Percentiles rank a stretch among this genome's conserved stretches.
Evolutionary conservation across 2,329 filamentous ascomycete species (phyloP).

Genomic region (Parastagonospora avenae): DNA sequence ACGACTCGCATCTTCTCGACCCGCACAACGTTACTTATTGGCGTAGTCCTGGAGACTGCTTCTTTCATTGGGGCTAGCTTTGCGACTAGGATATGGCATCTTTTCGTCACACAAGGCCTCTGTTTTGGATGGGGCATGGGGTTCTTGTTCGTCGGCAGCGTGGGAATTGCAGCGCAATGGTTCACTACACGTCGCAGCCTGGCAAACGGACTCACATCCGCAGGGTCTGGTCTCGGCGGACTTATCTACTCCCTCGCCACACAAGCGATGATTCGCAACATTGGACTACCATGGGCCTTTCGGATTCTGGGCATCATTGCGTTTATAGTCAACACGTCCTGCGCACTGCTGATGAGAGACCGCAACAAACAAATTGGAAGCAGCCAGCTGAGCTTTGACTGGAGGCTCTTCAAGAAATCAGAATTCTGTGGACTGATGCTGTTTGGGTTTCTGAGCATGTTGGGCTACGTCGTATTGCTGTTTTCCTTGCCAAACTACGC

Average conservation of each 20-base stretch:
- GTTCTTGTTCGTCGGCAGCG: constrained; percentile 72
- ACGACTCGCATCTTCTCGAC: constrained; percentile 68
- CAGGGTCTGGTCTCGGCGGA: constrained; percentile 78
- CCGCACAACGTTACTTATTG: constrained; percentile 66
- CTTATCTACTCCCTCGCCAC: constrained; percentile 70
- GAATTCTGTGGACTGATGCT: constrained; percentile 69
- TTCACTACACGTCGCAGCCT: constrained; percentile 71
- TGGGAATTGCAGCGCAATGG: constrained; percentile 74
- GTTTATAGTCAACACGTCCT: constrained; percentile 67
- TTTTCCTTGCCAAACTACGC: constrained; percentile 79
- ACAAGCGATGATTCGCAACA: constrained; percentile 68
- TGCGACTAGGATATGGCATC: constrained; percentile 71
- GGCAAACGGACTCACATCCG: constrained; percentile 70
- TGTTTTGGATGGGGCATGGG: constrained; percentile 81
- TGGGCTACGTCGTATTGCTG: constrained; percentile 77
- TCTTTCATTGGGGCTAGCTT: constrained; percentile 75
- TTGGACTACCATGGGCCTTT: constrained; percentile 71
- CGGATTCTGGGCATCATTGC: constrained; percentile 68
- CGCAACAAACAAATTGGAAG: constrained; percentile 73
- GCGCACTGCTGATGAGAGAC: constrained; percentile 68
- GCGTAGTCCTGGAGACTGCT: constrained; percentile 66
- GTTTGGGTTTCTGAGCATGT: constrained; percentile 73
- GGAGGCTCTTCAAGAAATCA: constrained; percentile 62
- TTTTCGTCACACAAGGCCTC: constrained; percentile 75
- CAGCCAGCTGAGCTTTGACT: constrained; percentile 66